Conservation (phyloP, 2,329 filamentous ascomycete species). For the Trichoderma endophyticum region DNA sequence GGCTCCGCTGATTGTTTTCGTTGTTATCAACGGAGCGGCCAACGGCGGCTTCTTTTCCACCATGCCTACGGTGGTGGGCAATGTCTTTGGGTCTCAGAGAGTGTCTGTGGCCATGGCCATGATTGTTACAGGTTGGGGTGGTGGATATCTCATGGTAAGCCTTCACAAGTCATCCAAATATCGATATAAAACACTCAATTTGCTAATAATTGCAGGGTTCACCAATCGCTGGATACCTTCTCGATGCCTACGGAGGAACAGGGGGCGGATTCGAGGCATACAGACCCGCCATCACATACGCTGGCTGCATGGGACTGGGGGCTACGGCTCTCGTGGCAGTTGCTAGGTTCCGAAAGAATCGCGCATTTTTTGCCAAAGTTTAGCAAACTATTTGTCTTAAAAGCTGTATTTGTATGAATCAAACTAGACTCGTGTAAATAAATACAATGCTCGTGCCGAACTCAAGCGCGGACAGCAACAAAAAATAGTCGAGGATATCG, state of each 20-base stretch:
- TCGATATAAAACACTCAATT: neutral
- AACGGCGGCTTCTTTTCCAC: slow-evolving; percentile 61
- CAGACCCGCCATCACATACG: slow-evolving; percentile 58
- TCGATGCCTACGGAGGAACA: slow-evolving; percentile 50
- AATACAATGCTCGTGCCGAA: neutral
- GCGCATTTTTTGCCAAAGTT: slow-evolving; percentile 30
- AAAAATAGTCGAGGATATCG: slow-evolving; percentile 57
- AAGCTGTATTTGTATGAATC: neutral
- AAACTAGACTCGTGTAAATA: neutral
- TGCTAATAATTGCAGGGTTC: slow-evolving; percentile 38
- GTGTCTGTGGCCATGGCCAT: slow-evolving; percentile 57
- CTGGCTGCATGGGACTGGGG: slow-evolving; percentile 48
- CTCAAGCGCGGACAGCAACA: slow-evolving; percentile 36
- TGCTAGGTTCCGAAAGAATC: slow-evolving; percentile 43
- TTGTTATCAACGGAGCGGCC: slow-evolving; percentile 54
- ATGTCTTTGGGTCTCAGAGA: slow-evolving; percentile 52
- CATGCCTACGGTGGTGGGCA: slow-evolving; percentile 58
- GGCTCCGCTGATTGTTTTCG: slow-evolving; percentile 51
- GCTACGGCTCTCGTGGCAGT: slow-evolving; percentile 40
- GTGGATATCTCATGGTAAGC: slow-evolving; percentile 55
- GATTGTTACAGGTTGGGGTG: slow-evolving; percentile 57
- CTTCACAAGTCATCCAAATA: neutral
- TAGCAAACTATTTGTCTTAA: neutral
- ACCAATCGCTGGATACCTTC: slow-evolving; percentile 56
- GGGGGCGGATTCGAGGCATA: slow-evolving; percentile 48